phyloP scores from a whole-genome alignment of 2,329 filamentous ascomycete species.

The Teratosphaeriaceae sp. region DNA sequence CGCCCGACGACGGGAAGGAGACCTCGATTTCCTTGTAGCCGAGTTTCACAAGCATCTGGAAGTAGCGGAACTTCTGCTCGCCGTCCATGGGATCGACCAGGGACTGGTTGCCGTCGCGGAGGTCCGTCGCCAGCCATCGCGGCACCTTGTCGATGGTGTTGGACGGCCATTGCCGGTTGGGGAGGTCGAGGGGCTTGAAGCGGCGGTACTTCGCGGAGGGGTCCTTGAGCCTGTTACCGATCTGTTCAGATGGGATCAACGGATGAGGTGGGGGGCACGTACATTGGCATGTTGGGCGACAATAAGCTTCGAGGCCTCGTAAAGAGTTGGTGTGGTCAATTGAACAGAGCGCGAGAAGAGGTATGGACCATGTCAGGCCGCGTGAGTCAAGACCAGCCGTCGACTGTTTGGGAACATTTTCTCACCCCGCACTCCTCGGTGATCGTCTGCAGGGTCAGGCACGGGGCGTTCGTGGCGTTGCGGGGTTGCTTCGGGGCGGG shows the following conservation, averaged over 20 bases:
- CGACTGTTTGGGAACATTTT: background rate
- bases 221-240: constrained; percentile 53
- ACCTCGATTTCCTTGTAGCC: constrained; percentile 99
- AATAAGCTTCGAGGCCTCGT: too few relatives aligned
- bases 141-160: constrained; percentile 78
- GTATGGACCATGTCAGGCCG: too few relatives aligned
- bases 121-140: constrained; percentile 82
- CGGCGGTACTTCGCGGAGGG: constrained; percentile 70
- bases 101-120: constrained; percentile 91
- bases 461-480: background rate
- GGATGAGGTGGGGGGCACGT: background rate
- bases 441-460: background rate
- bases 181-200: constrained; percentile 60
- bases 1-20: constrained; percentile 88
- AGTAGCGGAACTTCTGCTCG: constrained; percentile 91
- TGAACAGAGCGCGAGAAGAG: too few relatives aligned
- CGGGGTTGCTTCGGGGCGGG: background rate
- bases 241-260: background rate
- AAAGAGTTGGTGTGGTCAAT: too few relatives aligned
- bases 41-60: constrained; percentile 85
- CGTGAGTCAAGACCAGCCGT: too few relatives aligned
- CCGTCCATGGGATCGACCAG: constrained; percentile 92
- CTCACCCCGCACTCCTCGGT: background rate
- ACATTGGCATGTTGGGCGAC: background rate
- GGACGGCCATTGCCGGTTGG: constrained; percentile 74